Conservation (phyloP, 2,329 filamentous ascomycete genomes). For the Aureobasidium sp. region DNA sequence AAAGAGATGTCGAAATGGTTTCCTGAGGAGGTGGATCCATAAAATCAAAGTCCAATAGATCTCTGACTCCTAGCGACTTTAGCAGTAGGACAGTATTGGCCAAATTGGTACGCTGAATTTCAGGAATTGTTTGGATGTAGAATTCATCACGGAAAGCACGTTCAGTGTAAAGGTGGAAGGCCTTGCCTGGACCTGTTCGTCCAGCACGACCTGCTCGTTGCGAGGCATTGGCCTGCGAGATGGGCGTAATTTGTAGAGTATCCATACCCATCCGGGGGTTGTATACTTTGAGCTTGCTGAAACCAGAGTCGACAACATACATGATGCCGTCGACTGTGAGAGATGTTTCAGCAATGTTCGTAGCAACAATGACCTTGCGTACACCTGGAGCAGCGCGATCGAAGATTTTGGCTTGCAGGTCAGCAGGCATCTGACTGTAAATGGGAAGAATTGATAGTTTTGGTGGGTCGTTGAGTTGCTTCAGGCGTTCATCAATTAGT, state of each 20-base stretch:
- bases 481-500: constrained; percentile 76
- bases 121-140: constrained; percentile 93
- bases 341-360: constrained; percentile 97
- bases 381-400: constrained; percentile 84
- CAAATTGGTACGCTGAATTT: constrained; percentile 94
- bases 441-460: constrained; percentile 93
- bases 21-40: constrained; percentile 99
- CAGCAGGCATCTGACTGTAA: constrained; percentile 98
- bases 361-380: constrained; percentile 94
- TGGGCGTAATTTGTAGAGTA: constrained; percentile 92
- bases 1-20: constrained; percentile 92
- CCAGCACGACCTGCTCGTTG: constrained; percentile 91
- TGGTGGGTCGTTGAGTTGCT: constrained; percentile 85
- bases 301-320: constrained; percentile 95
- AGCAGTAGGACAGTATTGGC: constrained; percentile 90
- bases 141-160: constrained; percentile 92
- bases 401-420: constrained; percentile 96
- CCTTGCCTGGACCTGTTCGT: constrained; percentile 89
- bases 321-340: constrained; percentile 98
- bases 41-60: constrained; percentile 94
- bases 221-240: constrained; percentile 91
- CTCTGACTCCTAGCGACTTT: constrained; percentile 89
- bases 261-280: constrained; percentile 99
- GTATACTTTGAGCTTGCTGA: constrained; percentile 96
- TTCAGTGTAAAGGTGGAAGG: constrained; percentile 90